These are phyloP conservation scores for Zygosaccharomyces sapae DNA, from an alignment of 1,139 yeast genomes.

Conservation along the genomic window DNA sequence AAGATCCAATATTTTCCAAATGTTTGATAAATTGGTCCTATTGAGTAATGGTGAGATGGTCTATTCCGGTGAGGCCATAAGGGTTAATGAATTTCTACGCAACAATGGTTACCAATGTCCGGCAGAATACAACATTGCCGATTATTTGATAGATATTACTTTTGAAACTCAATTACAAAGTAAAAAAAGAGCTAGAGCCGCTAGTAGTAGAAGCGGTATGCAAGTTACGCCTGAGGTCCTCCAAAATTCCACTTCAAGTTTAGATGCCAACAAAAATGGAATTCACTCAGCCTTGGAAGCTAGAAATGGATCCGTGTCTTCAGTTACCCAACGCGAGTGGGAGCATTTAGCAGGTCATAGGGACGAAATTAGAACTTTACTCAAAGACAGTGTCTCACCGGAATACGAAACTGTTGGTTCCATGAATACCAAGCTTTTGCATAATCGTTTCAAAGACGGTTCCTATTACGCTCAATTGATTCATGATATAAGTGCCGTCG, in stretches of 20 bases:
- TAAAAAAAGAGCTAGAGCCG: constrained; percentile 5
- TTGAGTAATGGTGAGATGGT: constrained; percentile 82
- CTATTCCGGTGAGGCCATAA: constrained; percentile 77
- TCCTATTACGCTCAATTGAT: constrained; percentile 46
- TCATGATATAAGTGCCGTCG: constrained; percentile 45
- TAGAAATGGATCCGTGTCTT: constrained; percentile 20
- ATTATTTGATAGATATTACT: constrained; percentile 84
- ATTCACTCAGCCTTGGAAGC: constrained; percentile 12
- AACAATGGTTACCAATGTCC: constrained; percentile 82
- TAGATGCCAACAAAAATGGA: constrained; percentile 8
- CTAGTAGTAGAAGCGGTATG: constrained; percentile 14
- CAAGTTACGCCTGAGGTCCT: constrained; percentile 17
- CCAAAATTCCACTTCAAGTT: constrained; percentile 5
- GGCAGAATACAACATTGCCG: constrained; percentile 86
- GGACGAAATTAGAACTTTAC: constrained; percentile 50
- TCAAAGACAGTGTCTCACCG: constrained; percentile 33
- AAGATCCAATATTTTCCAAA: constrained; percentile 88
- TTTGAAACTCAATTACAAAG: constrained; percentile 46
- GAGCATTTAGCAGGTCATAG: constrained; percentile 83
- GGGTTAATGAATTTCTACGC: constrained; percentile 68
- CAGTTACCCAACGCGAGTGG: constrained; percentile 76
- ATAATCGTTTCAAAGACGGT: constrained; percentile 48
- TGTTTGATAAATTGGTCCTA: constrained; percentile 76
- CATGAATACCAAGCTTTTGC: constrained; percentile 30
- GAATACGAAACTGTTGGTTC: constrained; percentile 21